Conservation (phyloP, 2,329 filamentous ascomycete genomes). For the Hypoxylon rubiginosum region DNA sequence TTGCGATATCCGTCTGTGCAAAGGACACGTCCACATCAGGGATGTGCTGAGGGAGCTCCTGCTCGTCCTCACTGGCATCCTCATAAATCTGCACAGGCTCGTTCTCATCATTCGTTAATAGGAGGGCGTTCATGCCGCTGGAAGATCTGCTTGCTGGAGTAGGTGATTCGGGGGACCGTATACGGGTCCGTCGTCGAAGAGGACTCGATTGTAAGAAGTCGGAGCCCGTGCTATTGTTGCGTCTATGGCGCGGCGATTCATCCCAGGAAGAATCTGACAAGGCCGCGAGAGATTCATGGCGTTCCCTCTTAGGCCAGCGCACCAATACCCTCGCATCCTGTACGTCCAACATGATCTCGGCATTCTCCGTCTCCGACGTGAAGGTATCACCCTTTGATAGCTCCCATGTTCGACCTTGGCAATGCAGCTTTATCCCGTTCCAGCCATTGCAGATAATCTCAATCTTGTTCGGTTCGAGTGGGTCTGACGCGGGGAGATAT, state of each 20-base stretch:
- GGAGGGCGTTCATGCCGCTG: constrained; percentile 59
- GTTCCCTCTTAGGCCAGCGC: constrained; percentile 80
- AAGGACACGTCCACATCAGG: constrained; percentile 55
- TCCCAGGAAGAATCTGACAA: constrained; percentile 81
- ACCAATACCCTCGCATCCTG: constrained; percentile 92
- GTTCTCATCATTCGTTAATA: constrained; percentile 56
- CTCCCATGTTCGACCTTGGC: constrained; percentile 88
- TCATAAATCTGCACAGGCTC: constrained; percentile 79
- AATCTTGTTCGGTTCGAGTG: constrained; percentile 80
- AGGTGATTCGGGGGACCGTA: constrained; percentile 81
- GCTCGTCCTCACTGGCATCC: constrained; percentile 72
- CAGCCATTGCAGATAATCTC: constrained; percentile 94
- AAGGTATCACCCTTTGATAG: constrained; percentile 90
- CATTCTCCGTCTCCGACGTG: constrained; percentile 86
- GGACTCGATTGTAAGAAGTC: constrained; percentile 71
- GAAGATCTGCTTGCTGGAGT: constrained; percentile 63
- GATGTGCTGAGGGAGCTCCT: constrained; percentile 56
- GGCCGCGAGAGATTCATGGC: constrained; percentile 62
- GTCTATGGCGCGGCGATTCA: constrained; percentile 64
- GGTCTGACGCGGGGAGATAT: constrained; percentile 78
- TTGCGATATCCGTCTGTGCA: constrained; percentile 65
- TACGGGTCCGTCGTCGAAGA: constrained; percentile 67
- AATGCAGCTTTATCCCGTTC: constrained; percentile 96
- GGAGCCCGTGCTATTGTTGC: constrained; percentile 47
- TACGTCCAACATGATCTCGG: constrained; percentile 95